These are phyloP conservation scores for Jackrogersella multiformis DNA, from an alignment of 495 filamentous ascomycete species.

Conservation along the genomic window DNA sequence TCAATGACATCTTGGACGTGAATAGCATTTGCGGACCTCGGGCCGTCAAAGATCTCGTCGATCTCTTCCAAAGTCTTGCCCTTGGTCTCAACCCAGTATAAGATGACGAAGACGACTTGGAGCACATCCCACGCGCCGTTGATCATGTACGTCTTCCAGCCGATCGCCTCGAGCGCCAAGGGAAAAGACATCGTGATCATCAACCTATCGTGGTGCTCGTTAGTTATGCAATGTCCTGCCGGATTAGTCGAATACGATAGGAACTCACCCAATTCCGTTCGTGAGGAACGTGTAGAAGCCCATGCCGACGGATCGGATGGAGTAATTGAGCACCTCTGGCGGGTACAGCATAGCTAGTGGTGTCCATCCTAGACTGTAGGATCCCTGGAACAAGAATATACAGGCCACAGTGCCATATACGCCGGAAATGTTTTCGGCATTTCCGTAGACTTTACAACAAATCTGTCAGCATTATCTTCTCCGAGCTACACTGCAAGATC, in stretches of 20 bases:
- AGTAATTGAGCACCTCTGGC: background rate
- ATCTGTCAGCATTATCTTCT: background rate
- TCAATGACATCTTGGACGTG: background rate
- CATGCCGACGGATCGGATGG: background rate
- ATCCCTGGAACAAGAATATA: background rate
- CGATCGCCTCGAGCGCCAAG: background rate
- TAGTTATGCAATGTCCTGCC: background rate
- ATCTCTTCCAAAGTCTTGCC: conserved; percentile 2
- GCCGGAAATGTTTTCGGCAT: background rate
- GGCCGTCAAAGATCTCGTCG: background rate
- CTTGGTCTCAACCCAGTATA: background rate
- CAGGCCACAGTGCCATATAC: background rate
- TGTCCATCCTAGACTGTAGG: background rate
- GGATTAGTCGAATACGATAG: background rate
- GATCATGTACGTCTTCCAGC: background rate
- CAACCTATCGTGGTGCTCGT: background rate
- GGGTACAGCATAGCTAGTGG: background rate
- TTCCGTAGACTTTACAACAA: background rate
- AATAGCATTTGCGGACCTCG: background rate
- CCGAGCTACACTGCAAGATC: background rate
- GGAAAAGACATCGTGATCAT: background rate
- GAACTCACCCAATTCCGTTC: background rate
- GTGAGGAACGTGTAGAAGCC: background rate
- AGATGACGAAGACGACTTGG: background rate
- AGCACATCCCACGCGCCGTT: conserved; percentile 1